Evolutionary conservation across 2,329 filamentous ascomycete species (phyloP), one percentile per base, ranked within the genome.

Genomic region (Metarhizium album): DNA sequence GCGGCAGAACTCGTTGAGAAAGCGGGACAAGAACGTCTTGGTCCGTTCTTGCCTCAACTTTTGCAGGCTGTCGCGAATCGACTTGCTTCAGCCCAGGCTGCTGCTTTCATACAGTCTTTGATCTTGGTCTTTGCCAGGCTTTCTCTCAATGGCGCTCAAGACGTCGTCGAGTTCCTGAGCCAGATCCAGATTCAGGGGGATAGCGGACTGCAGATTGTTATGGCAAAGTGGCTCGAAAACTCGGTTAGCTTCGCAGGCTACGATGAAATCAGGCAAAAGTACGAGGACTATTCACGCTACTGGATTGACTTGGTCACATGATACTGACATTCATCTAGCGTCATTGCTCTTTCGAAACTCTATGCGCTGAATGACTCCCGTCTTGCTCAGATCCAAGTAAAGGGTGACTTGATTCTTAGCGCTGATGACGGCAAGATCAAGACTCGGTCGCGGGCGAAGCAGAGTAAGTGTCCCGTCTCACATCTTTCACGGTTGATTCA

Each of bases 191-290:
- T 97, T 57, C 80, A 82, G 46, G 84, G 83, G 18, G 76, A 86
- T 62, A 94, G 78, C 61, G 93, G 90, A n/a, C 72, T 98, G 7
- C 82, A 90, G 56, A 83, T 96, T 23, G 93, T 98, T 3, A 72
- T 97, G 57, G 79, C 83, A 68, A 96, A 97, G 70, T 98, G 93
- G 93, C 75, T 98, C 1, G 93, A 97, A 71, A 95, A 97, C 68
- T 95, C 90, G 3, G 80, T 95, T 67, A 95, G 86, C 67, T 98
- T 98, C 69, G 90, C 90, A n/a, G 93, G 93, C 13, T 98, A 96
- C 60, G 90, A 97, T 60, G 91, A 96, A 67, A 97, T 97, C 59
- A 82, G 90, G 59, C 89, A 96, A 67, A 98, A 97, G 87, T 90
- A 73, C 67, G 83, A 73, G 2, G 11, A 18, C n/a, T 11, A 11